phyloP scores from a whole-genome alignment of 768 basidiomycete genomes.

The Podaxis sp. region DNA sequence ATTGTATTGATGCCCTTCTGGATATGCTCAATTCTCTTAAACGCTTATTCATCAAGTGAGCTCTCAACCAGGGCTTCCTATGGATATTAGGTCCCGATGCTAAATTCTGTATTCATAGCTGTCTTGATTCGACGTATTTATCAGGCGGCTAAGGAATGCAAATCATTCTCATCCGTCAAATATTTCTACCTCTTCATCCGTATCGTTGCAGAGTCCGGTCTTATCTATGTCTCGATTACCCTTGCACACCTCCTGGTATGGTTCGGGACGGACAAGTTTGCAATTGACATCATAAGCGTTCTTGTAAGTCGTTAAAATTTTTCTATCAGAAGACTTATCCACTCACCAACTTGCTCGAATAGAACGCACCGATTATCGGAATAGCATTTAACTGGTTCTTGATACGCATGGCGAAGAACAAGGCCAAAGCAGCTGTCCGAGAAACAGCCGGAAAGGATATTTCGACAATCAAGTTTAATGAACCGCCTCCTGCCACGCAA shows the following conservation, averaged over 20 bases:
- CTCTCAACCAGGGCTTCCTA: not conserved
- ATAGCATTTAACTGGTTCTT: conserved; percentile 6
- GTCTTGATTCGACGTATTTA: not conserved
- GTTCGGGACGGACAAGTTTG: not conserved
- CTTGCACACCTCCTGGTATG: not conserved
- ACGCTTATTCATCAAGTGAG: not conserved
- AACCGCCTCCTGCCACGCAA: not conserved
- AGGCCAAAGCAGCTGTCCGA: not conserved
- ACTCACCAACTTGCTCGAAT: not conserved
- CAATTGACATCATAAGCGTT: not conserved
- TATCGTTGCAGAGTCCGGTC: not conserved
- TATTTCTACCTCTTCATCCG: not conserved
- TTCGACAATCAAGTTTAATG: not conserved
- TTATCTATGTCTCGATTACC: not conserved
- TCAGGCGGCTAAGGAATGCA: not conserved
- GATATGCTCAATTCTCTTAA: not conserved
- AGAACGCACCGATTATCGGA: not conserved
- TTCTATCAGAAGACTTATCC: not conserved
- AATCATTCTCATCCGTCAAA: not conserved
- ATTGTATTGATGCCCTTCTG: conserved; percentile 5
- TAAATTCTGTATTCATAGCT: not conserved
- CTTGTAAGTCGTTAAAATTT: not conserved
- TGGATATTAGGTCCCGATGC: not conserved
- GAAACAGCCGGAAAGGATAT: not conserved
- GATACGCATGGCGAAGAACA: not conserved